Base-by-base conservation (phyloP, 257 asterid species). In the Hygrophila difformis region DNA sequence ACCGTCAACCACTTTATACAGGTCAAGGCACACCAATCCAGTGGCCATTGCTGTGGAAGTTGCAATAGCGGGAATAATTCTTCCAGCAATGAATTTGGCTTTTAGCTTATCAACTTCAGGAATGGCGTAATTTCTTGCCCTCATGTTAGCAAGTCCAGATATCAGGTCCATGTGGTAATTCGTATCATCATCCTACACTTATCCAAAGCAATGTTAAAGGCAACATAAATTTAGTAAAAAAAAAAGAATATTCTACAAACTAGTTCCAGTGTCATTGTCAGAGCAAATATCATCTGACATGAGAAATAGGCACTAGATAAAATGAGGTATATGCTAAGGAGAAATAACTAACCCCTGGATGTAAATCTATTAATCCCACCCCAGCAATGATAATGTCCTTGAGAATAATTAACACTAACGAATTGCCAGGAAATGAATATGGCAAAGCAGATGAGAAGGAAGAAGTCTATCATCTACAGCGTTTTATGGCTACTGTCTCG, bases 1-100 rank as follows among this genome's bases (percentile, higher is more conserved):
- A 3, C 93, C 87, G 12, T 73, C 79, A 4, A 82, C 61, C n/a
- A 69, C 93, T 74, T 87, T 87, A 46, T 87, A 87, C 9, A 87
- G 81, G 59, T 82, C 97, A 14, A 87, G 93, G 70, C 97, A 82
- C 18, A 87, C 97, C 48, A 87, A 51, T 12, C 97, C 97, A 0
- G 97, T 82, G 21, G 97, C 94, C 93, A 87, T 67, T 12, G 94
- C 96, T 1, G 97, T 87, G 47, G 97, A 44, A 23, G 97, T 87
- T 28, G 97, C 97, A 24, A 87, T 87, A 20, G 97, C 94, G 4
- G 97, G 94, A 15, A 87, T 87, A 44, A 87, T 87, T 60, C 97
- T 69, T 31, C 97, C 97, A 0, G 94, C 97, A 3, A 87, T 87
- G 67, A 87, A 73, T 58, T 87, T 87, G 50, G 97, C 97, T 63